Conservation (phyloP, 2,329 filamentous ascomycete species). For the Ceratocystis cacaofunesta region DNA sequence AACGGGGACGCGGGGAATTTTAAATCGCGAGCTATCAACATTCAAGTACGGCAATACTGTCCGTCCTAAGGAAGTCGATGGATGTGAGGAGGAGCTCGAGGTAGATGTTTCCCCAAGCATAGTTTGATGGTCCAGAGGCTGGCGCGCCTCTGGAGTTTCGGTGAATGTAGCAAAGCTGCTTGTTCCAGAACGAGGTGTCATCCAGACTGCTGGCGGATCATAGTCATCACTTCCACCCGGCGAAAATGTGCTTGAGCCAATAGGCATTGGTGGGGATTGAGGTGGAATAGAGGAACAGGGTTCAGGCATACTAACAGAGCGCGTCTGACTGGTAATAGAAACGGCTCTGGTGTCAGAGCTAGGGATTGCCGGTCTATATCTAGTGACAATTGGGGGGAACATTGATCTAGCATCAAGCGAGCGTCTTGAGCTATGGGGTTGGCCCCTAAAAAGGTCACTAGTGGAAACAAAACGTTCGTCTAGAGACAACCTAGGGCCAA, state of each 20-base stretch:
- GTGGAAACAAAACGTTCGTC: background rate
- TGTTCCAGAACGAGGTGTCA: constrained; percentile 4
- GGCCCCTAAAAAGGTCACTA: background rate
- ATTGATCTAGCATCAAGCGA: background rate
- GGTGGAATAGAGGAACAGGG: background rate
- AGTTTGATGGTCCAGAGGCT: background rate
- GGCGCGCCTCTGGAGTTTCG: background rate
- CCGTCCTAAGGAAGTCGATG: background rate
- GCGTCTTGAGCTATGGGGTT: background rate
- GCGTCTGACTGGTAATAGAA: background rate
- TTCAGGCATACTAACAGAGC: background rate
- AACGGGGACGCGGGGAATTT: background rate
- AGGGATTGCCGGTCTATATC: background rate
- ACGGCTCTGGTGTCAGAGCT: background rate
- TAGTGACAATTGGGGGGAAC: background rate
- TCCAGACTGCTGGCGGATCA: constrained; percentile 14
- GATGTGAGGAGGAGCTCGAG: background rate
- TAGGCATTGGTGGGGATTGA: background rate
- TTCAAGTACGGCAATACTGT: background rate
- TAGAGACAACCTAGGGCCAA: background rate
- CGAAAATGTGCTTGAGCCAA: constrained; percentile 14
- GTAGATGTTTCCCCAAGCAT: background rate
- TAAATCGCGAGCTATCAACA: background rate
- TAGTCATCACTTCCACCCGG: constrained; percentile 13
- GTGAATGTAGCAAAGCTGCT: background rate